Evolutionary conservation across 2,329 filamentous ascomycete species (phyloP), one percentile per base, ranked within the genome.

Genomic region (Neofusicoccum kwambonambiense): DNA sequence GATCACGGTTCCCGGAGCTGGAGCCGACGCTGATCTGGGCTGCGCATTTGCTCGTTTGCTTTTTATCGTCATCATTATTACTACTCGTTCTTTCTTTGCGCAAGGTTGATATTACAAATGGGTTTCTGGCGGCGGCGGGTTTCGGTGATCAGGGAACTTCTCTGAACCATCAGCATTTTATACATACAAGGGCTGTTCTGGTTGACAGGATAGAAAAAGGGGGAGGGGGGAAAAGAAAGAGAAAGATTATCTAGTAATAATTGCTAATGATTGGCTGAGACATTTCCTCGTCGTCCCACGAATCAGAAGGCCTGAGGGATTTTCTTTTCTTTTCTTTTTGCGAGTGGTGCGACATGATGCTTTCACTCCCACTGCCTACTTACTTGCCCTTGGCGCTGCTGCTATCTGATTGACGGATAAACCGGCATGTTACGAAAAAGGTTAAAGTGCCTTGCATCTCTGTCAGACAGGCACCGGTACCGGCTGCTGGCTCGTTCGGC

Each of bases 181-280:
- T 58, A 58, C 54, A 19, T 44, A 34, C 35, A 42, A n/a, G 19
- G 37, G 37, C 27, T 9, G 41, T 41, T 56, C n/a, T 58, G 39
- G 8, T 41, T 35, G 39, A 42, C 37, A 22, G 56, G 56, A 60
- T 47, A 47, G 56, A 47, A 19, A 17, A 45, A 7, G 19, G 19
- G 8, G 5, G 31, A 11, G 42, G 15, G 11, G 27, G 27, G 27
- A 3, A 37, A 37, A n/a, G 15, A 15, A 51, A 60, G 37, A 47
- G 52, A 45, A 19, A 58, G 31, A 17, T 15, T 19, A 45, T 34
- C 9, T 60, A 47, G 56, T 60, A 47, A 37, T 60, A 60, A 60
- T 60, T 35, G 56, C 31, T 60, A 60, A 60, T 60, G 56, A 60
- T 60, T 60, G 56, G 56, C 52, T 42, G 37, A 13, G 52, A 13